phyloP scores from a whole-genome alignment of 768 basidiomycete genomes.

The Pseudohyphozyma bogoriensis region DNA sequence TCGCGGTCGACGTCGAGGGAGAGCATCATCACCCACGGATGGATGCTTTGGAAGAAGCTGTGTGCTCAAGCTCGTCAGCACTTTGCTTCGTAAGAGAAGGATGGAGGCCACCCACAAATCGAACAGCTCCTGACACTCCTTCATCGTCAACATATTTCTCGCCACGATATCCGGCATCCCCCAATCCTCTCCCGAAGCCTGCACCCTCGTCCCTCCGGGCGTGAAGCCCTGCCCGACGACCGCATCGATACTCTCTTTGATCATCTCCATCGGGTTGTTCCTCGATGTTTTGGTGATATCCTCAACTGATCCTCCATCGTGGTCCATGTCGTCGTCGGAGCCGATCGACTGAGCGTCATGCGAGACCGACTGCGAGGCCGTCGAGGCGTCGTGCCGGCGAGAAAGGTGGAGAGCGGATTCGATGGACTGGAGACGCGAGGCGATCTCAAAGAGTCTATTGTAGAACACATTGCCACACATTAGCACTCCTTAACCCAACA shows the following conservation, averaged over 20 bases:
- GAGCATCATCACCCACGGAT: conserved; percentile 29
- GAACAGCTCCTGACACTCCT: conserved; percentile 26
- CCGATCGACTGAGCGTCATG: conserved; percentile 8
- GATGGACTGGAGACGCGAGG: conserved; percentile 20
- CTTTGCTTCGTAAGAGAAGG: neutral
- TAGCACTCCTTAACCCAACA: too few relatives aligned
- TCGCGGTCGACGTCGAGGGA: conserved; percentile 23
- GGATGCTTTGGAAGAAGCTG: conserved; percentile 26
- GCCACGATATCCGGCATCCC: conserved; percentile 23
- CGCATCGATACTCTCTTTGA: conserved; percentile 21
- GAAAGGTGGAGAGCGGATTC: conserved; percentile 21
- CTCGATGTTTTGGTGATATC: neutral
- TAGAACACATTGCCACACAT: neutral
- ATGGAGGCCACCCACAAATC: conserved; percentile 12
- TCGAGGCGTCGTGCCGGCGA: neutral
- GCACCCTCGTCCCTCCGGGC: neutral
- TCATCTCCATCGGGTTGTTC: conserved; percentile 18
- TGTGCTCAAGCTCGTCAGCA: neutral
- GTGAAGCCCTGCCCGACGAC: conserved; percentile 4
- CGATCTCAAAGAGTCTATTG: conserved; percentile 21
- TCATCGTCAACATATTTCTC: conserved; percentile 10
- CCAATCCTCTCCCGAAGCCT: conserved; percentile 12
- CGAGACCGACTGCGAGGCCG: conserved; percentile 1
- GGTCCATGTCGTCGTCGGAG: conserved; percentile 13
- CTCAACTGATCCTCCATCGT: conserved; percentile 2